Evolutionary conservation across 257 asterid genomes (phyloP), one percentile per base, ranked within the genome.

Genomic region (Osmanthus fragrans): DNA sequence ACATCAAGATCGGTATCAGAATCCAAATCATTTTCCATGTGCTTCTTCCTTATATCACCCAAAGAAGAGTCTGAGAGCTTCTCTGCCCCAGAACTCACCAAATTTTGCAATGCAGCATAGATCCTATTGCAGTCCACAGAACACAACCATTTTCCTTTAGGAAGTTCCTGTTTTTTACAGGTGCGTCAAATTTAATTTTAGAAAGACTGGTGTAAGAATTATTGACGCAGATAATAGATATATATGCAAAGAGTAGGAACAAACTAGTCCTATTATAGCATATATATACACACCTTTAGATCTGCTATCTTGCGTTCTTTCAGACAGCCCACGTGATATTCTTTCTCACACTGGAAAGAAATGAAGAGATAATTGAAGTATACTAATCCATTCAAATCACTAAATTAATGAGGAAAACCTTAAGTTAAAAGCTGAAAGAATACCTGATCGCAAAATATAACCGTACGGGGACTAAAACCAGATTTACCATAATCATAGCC

Each of bases 381-480:
- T 4, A 19, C 2, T 45, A 13, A 45, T 45, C 54, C 54, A 45
- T 45, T 45, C 54, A 45, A 13, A 45, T 45, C 3, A 13, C 19
- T 13, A 45, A 45, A 45, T 45, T 45, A 45, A 45, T 13, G 18
- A 12, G 54, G 19, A 45, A 13, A 45, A 45, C 19, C 19, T 13
- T 3, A 3, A 45, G 54, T 1, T 13, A 15, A 13, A 45, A 45
- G 19, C 54, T 71, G 80, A 80, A 68, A 76, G 78, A 85, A 77
- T 87, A 93, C 99, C 99, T 96, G 99, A 80, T 93, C 97, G 72
- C 99, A 96, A 42, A 96, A 85, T 83, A 96, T 92, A 82, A 96
- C 99, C 32, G 99, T 96, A 56, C 97, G 97, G 58, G 99, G 98
- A 75, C 98, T 98, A 89, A 96, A 96, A 76, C 99, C 99, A 76